phyloP scores from a whole-genome alignment of 805 yeast species.

The Candida maris region DNA sequence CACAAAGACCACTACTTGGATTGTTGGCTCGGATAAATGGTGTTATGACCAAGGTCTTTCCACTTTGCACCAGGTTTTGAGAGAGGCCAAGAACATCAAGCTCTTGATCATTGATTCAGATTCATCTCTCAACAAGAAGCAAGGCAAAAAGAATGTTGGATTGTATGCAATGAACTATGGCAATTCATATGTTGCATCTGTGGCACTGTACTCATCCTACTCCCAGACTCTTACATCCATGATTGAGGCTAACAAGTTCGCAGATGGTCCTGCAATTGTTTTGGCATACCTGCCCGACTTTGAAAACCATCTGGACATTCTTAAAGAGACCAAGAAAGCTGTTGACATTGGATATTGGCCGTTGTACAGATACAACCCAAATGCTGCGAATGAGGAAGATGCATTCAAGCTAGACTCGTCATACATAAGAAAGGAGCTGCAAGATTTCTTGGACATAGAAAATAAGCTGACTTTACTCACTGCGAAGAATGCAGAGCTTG shows the following conservation, averaged over 20 bases:
- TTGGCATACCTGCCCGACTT: slow-evolving; percentile 86
- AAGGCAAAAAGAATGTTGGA: slow-evolving; percentile 88
- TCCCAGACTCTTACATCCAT: slow-evolving; percentile 88
- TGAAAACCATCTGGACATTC: slow-evolving; percentile 65
- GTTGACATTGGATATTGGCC: slow-evolving; percentile 98
- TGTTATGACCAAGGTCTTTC: slow-evolving; percentile 88
- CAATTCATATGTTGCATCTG: slow-evolving; percentile 85
- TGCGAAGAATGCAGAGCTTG: slow-evolving; percentile 65
- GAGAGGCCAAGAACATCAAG: slow-evolving; percentile 69
- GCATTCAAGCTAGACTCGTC: slow-evolving; percentile 81
- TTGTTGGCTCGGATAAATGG: slow-evolving; percentile 94
- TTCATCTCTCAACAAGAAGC: slow-evolving; percentile 48
- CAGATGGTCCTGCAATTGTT: slow-evolving; percentile 83
- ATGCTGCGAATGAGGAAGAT: slow-evolving; percentile 42
- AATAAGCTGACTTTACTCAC: slow-evolving; percentile 80
- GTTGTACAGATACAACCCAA: slow-evolving; percentile 79
- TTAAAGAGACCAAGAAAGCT: slow-evolving; percentile 83
- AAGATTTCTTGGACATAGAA: slow-evolving; percentile 82
- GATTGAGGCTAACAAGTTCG: slow-evolving; percentile 79
- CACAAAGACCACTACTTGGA: slow-evolving; percentile 60
- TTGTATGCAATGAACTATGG: slow-evolving; percentile 93
- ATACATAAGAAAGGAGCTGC: slow-evolving; percentile 68
- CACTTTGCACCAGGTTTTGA: slow-evolving; percentile 80
- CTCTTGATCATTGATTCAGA: slow-evolving; percentile 85
- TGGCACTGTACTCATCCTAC: slow-evolving; percentile 89